Evolutionary conservation across 1,139 yeast species (phyloP).

Genomic region (Waltiozyma sp.): DNA sequence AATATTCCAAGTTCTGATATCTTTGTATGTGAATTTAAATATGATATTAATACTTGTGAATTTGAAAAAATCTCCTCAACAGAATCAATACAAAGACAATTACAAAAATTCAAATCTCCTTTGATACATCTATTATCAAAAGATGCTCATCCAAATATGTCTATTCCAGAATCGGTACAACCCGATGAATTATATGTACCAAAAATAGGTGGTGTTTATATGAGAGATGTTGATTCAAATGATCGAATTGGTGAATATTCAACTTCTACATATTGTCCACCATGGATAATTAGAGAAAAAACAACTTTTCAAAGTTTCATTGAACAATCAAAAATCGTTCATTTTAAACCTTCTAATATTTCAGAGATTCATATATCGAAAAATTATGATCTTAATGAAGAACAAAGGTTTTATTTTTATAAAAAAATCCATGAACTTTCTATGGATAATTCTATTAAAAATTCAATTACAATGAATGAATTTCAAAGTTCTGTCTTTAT

Average conservation of each 20-base stretch:
- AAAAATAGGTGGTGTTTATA: background rate
- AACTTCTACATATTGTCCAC: background rate
- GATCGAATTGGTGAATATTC: background rate
- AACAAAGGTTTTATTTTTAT: too few species aligned
- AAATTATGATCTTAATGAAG: too few species aligned
- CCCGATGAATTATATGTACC: background rate
- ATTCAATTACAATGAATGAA: background rate
- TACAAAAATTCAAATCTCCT: background rate
- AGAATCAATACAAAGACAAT: too few species aligned
- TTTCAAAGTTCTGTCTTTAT: background rate
- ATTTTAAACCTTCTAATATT: too few species aligned
- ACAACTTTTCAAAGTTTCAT: too few species aligned
- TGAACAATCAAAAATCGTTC: too few species aligned
- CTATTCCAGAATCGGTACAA: background rate
- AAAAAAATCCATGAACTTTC: background rate
- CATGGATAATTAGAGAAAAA: background rate
- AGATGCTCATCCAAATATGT: background rate
- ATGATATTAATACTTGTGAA: background rate
- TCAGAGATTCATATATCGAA: too few species aligned
- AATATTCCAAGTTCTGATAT: background rate
- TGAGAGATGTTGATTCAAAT: background rate
- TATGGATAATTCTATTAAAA: background rate
- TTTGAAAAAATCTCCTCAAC: too few species aligned
- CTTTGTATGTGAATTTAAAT: background rate
- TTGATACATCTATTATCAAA: background rate